Base-by-base conservation (phyloP, 257 asterid species). In the Striga asiatica region DNA sequence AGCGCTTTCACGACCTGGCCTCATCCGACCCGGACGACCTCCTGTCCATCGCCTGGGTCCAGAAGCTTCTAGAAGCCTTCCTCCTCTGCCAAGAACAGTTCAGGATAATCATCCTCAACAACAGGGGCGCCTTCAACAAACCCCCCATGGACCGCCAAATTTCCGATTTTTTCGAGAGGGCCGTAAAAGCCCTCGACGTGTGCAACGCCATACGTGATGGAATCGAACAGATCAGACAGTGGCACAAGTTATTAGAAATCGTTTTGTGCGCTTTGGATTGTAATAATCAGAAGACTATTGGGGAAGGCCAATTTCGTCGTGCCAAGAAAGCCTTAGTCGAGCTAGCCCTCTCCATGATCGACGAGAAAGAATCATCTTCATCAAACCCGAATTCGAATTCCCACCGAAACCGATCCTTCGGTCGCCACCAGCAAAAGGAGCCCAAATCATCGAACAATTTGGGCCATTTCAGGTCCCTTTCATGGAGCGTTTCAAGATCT, bases 141-240 rank as follows among this genome's bases (percentile, higher is more conserved):
- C 65, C 85, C 1, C 97, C 91, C 0, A 82, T 83, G 94, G 97
- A 92, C 35, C 64, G 66, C 1, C 64, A 72, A 59, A 25, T 84
- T 8, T 54, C 73, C 0, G 99, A 92, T 20, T 88, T 64, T 66
- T 92, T 82, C 16, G 97, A 88, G 55, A 78, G 95, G 64, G 67
- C 91, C 16, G 79, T 92, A n/a, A 84, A 88, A 65, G 95, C 94
- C 2, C 45, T 92, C 65, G 99, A 92, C 50, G 94, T 88, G 13
- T 88, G 99, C 22, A 92, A 92, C 56, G 95, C 99, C 1, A 74
- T 92, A 29, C 66, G 99, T 1, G 99, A 92, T 32, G 99, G 99
- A 29, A 79, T 92, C 23, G 99, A 92, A 70, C 92, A 81, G 71
- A 76, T 88, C 49, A 73, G 89, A 58, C 94, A 80, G 38, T 88